Evolutionary conservation across 805 yeast genomes (phyloP).

Genomic region (Lipomyces yamadae): DNA sequence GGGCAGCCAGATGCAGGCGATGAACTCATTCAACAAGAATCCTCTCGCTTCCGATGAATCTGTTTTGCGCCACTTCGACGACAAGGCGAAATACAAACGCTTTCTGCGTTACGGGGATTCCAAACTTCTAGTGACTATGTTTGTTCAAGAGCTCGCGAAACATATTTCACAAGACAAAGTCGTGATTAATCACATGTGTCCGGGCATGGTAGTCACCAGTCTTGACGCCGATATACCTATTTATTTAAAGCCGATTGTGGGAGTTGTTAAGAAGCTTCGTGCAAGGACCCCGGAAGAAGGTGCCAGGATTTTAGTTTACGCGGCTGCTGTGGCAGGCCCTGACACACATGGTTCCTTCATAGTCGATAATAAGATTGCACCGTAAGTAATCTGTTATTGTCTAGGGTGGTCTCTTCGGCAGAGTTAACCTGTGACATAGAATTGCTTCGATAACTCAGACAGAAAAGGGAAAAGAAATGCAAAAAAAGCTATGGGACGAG

Average conservation of each 20-base stretch:
- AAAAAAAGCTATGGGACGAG: conserved; percentile 9
- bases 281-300: conserved; percentile 12
- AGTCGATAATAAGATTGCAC: conserved; percentile 8
- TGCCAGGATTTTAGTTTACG: conserved; percentile 7
- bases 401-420: background rate
- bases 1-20: conserved; percentile 5
- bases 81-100: conserved; percentile 6
- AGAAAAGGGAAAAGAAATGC: conserved; percentile 10
- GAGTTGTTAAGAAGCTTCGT: background rate
- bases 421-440: background rate
- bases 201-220: conserved; percentile 7
- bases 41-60: conserved; percentile 4
- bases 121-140: conserved; percentile 11
- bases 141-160: conserved; percentile 10
- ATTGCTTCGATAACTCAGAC: background rate
- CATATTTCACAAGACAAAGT: conserved; percentile 6
- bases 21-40: conserved; percentile 3
- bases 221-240: background rate
- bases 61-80: conserved; percentile 9
- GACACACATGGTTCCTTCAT: conserved; percentile 13
- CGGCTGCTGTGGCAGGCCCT: conserved; percentile 14
- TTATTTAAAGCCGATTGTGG: conserved; percentile 4
- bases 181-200: conserved; percentile 9
- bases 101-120: conserved; percentile 3
- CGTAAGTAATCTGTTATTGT: background rate